These are phyloP conservation scores for Solanum paucissectum DNA, from an alignment of 257 asterid genomes.

Conservation along the genomic window DNA sequence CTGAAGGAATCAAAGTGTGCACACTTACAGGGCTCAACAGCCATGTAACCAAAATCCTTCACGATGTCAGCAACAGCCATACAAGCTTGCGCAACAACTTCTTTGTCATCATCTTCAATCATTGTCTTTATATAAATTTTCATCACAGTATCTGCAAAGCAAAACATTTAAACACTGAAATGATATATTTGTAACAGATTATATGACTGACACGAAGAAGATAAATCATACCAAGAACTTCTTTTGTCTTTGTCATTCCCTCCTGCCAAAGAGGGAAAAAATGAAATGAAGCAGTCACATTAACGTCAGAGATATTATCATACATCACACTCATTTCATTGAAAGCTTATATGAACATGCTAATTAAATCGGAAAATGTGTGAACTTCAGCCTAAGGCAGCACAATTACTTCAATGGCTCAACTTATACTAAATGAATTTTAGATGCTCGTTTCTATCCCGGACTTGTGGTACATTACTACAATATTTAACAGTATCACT, in stretches of 20 bases:
- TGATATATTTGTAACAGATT: neutral
- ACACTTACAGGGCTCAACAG: constrained; percentile 84
- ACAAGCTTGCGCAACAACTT: constrained; percentile 98
- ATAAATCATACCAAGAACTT: constrained; percentile 61
- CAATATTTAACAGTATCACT: neutral
- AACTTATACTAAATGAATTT: neutral
- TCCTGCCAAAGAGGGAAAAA: constrained; percentile 40
- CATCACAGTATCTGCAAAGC: constrained; percentile 59
- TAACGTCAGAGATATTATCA: neutral
- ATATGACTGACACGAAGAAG: neutral
- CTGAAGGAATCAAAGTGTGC: constrained; percentile 7
- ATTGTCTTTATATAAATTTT: constrained; percentile 74
- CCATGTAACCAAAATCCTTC: constrained; percentile 71
- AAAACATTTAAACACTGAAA: neutral
- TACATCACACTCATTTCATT: neutral
- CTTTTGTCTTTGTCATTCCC: constrained; percentile 60
- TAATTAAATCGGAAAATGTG: neutral
- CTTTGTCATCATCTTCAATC: constrained; percentile 92
- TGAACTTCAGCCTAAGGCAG: neutral
- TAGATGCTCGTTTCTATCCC: neutral
- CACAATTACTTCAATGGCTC: neutral
- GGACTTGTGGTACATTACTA: neutral
- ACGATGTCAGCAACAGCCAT: constrained; percentile 70
- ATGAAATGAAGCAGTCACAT: neutral
- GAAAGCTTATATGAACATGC: neutral